Base-by-base conservation (phyloP, 306 rosid species). In the Castanea mollissima region DNA sequence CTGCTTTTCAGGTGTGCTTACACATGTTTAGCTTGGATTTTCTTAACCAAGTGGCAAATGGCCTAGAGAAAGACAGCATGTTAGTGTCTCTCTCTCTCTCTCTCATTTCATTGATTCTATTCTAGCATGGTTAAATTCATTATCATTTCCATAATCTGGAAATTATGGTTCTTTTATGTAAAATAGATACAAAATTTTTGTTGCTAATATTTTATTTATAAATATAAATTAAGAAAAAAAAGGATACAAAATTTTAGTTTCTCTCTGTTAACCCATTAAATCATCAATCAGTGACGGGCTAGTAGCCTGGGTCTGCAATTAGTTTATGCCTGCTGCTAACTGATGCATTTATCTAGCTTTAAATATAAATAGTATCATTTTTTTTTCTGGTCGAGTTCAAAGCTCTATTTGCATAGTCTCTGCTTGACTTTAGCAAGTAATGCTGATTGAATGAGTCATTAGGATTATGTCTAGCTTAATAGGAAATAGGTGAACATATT, bases 61-160 rank as follows among this genome's bases (percentile, higher is more conserved):
- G 99, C 77, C 97, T 96, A 56, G 98, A 96, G 91, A 93, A 96
- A 81, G 99, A 96, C 86, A 91, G 97, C 93, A 79, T 90, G 98
- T 94, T 41, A 88, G 73, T 25, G 2, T 25, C 27, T 25, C 27
- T 46, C 71, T 34, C 55, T 77, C 78, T 63, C 74, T 73, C 76
- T 77, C 74, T 80, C 58, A 3, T 35, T 70, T 49, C 44, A 2
- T 15, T 32, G 20, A 18, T 34, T 34, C 19, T 34, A 15, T 32
- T 67, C 71, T 19, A 35, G 51, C 15, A 14, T 67, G 25, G 72
- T 13, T 67, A 35, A 7, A 20, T 34, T 67, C 9, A 31, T 35
- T 4, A 4, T 67, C 51, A 35, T 34, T 19, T 16, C 27, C 5
- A 35, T 64, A 32, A 67, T 35, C 72, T 32, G 25, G 19, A 5